Percentiles rank a stretch among this genome's conserved stretches.
These are phyloP conservation scores for Nitzschia sp. DNA, from an alignment of 108 stramenopile species.

Conservation along the genomic window DNA sequence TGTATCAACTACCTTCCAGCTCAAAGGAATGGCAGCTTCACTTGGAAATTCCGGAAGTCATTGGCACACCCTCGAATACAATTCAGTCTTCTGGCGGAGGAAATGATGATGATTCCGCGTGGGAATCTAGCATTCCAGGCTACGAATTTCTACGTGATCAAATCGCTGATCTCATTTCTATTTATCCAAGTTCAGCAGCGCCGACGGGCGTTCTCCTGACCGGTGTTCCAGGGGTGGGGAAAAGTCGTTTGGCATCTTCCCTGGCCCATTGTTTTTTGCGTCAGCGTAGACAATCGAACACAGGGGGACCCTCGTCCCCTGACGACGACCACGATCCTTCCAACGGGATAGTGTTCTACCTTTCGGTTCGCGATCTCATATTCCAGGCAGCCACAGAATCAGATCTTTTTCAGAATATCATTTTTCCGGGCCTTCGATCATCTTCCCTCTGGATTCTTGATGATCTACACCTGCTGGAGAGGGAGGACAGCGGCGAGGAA, in stretches of 20 bases:
- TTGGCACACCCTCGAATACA: not conserved
- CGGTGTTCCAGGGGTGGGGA: slow-evolving; percentile 83
- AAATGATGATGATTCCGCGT: not conserved
- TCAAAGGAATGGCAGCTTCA: not conserved
- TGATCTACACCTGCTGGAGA: slow-evolving; percentile 62
- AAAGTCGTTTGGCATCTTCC: slow-evolving; percentile 61
- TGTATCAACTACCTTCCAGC: not conserved
- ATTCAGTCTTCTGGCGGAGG: too few relatives aligned
- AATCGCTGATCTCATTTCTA: slow-evolving; percentile 28
- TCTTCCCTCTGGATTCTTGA: slow-evolving; percentile 57
- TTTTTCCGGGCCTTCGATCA: slow-evolving; percentile 19
- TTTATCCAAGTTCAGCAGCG: slow-evolving; percentile 25
- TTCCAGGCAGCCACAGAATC: slow-evolving; percentile 46
- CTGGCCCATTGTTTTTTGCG: slow-evolving; percentile 8
- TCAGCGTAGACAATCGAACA: not conserved
- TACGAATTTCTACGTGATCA: slow-evolving; percentile 54
- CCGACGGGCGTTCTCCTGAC: slow-evolving; percentile 64
- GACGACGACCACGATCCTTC: not conserved
- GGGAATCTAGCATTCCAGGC: slow-evolving; percentile 43
- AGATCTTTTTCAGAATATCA: slow-evolving; percentile 36
- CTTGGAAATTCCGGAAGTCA: not conserved
- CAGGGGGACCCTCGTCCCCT: not conserved
- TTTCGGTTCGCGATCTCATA: slow-evolving; percentile 41
- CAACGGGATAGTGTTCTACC: slow-evolving; percentile 1
- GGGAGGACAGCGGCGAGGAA: slow-evolving; percentile 31